These are phyloP conservation scores for Colletotrichum plurivorum DNA, from an alignment of 2,329 filamentous ascomycete genomes.

Conservation along the genomic window DNA sequence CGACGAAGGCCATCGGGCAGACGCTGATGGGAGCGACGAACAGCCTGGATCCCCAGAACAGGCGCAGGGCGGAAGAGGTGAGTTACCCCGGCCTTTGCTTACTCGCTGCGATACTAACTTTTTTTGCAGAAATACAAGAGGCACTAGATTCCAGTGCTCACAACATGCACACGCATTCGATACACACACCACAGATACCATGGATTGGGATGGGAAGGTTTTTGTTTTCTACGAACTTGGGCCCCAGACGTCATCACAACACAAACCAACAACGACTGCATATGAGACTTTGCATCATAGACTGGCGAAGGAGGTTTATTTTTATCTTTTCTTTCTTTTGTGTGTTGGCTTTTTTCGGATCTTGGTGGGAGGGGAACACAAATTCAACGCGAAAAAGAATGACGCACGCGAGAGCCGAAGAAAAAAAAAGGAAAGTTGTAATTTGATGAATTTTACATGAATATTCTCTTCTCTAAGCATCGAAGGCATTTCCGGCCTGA, in stretches of 20 bases:
- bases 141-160: constrained; percentile 46
- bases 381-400: too few relatives aligned
- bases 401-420: too few relatives aligned
- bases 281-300: constrained; percentile 41
- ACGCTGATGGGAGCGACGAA: constrained; percentile 94
- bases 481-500: too few relatives aligned
- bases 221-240: not conserved
- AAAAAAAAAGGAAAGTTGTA: not conserved
- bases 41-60: constrained; percentile 85
- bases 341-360: not conserved
- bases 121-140: constrained; percentile 63
- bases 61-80: constrained; percentile 89
- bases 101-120: constrained; percentile 40
- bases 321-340: not conserved
- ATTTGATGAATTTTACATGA: not conserved
- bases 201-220: not conserved
- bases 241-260: not conserved
- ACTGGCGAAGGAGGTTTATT: constrained; percentile 40
- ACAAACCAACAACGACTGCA: constrained; percentile 28
- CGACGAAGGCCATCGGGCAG: constrained; percentile 89
- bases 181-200: constrained; percentile 27
- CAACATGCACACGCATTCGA: constrained; percentile 3
- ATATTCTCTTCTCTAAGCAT: too few relatives aligned
- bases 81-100: constrained; percentile 60
- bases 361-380: too few relatives aligned